A percentile compares a stretch with the other conserved stretches of the same genome.
Evolutionary conservation across 2,329 filamentous ascomycete species (phyloP).

Genomic region (Colletotrichum orchidophilum): DNA sequence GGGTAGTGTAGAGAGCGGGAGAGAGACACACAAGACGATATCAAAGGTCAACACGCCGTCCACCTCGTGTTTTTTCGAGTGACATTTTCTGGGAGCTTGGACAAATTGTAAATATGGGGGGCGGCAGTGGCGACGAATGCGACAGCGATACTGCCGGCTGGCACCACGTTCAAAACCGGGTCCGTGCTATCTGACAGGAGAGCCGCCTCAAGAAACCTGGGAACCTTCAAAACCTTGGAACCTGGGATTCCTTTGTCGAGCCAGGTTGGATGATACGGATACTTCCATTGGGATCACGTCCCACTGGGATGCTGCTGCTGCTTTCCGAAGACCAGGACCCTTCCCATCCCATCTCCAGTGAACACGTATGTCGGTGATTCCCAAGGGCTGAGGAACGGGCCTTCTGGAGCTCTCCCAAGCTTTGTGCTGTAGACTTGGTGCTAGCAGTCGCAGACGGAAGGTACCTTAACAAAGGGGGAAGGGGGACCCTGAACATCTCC

Average conservation of each 20-base stretch:
- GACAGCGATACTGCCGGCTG: neutral
- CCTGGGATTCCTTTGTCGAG: neutral
- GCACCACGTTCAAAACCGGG: neutral
- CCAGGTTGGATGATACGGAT: neutral
- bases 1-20: too few relatives aligned
- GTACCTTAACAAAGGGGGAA: neutral
- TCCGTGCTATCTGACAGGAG: conserved; percentile 2
- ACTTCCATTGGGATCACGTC: neutral
- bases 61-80: neutral
- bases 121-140: neutral
- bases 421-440: too few relatives aligned
- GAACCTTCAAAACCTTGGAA: neutral
- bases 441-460: neutral
- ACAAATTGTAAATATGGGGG: neutral
- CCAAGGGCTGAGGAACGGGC: neutral
- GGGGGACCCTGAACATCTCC: conserved; percentile 19
- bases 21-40: too few relatives aligned
- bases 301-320: conserved; percentile 11
- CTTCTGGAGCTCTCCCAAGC: neutral
- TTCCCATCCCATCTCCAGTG: neutral
- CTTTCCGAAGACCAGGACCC: conserved; percentile 1
- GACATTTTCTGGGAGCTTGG: conserved; percentile 6
- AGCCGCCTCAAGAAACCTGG: neutral
- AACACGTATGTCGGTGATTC: neutral
- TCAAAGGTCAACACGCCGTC: too few relatives aligned